A percentile compares a stretch with the other conserved stretches of the same genome.
Evolutionary conservation across 108 stramenopile genomes (phyloP).

Genomic region (Stephanodiscus minutulus): DNA sequence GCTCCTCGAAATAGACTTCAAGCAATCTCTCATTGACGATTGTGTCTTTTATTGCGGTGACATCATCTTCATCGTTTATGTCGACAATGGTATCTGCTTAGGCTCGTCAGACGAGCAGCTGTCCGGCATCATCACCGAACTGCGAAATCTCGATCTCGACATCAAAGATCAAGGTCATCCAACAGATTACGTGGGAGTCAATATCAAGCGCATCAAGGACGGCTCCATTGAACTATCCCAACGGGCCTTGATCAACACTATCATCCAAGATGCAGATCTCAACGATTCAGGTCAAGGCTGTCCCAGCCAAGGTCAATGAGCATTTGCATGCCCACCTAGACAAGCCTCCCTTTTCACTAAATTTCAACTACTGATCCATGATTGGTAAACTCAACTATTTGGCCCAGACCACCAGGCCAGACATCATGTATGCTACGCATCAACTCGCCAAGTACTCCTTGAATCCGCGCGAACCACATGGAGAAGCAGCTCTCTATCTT

Average conservation of each 20-base stretch:
- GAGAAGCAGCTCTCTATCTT: background rate
- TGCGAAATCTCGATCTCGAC: background rate
- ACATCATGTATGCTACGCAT: conserved; percentile 10
- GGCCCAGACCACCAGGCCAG: conserved; percentile 16
- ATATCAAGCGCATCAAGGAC: conserved; percentile 17
- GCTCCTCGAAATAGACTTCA: conserved; percentile 33
- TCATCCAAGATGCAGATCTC: conserved; percentile 4
- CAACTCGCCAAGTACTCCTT: conserved; percentile 8
- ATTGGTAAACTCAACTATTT: conserved; percentile 30
- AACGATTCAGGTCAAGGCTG: background rate
- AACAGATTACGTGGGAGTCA: background rate
- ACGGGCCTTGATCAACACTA: conserved; percentile 5
- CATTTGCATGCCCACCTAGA: background rate
- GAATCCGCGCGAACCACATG: background rate
- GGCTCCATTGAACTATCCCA: conserved; percentile 1
- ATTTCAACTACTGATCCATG: conserved; percentile 19
- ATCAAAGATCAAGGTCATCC: background rate
- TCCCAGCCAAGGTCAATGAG: conserved; percentile 3
- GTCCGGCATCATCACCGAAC: background rate
- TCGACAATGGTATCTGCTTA: background rate
- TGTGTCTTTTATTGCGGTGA: conserved; percentile 7
- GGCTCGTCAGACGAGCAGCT: background rate
- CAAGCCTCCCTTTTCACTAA: background rate
- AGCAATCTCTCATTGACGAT: conserved; percentile 47
- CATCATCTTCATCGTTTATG: too few relatives aligned